Percentiles rank a stretch among this genome's conserved stretches.
Conservation (phyloP, 1,139 yeast species). For the Lodderomyces beijingensis region DNA sequence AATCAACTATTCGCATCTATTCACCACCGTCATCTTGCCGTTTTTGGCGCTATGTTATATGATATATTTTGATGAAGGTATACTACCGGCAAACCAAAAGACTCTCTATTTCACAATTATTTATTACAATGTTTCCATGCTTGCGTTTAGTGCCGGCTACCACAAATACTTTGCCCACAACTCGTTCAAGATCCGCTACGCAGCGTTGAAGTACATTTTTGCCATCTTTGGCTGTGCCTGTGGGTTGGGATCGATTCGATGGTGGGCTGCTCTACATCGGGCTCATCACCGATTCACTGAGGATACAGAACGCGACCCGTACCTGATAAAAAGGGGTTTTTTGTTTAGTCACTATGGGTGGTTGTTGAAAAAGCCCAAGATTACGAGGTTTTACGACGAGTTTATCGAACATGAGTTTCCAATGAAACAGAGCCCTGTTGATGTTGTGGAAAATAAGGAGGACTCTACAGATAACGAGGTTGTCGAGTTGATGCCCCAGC, state of each 20-base stretch:
- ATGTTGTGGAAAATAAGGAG: slow-evolving; percentile 6
- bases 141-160: slow-evolving; percentile 42
- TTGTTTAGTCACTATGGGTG: slow-evolving; percentile 64
- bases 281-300: slow-evolving; percentile 66
- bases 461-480: slow-evolving; percentile 2
- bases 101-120: slow-evolving; percentile 30
- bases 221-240: slow-evolving; percentile 55
- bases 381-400: slow-evolving; percentile 28
- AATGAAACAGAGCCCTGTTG: slow-evolving; percentile 8
- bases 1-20: slow-evolving; percentile 28
- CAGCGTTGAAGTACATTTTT: slow-evolving; percentile 37
- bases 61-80: slow-evolving; percentile 13
- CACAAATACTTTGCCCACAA: slow-evolving; percentile 54
- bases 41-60: slow-evolving; percentile 22
- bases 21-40: slow-evolving; percentile 34
- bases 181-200: slow-evolving; percentile 39
- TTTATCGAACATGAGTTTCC: slow-evolving; percentile 44
- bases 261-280: slow-evolving; percentile 65
- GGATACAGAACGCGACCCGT: slow-evolving; percentile 67
- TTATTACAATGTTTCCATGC: slow-evolving; percentile 36
- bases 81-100: slow-evolving; percentile 21
- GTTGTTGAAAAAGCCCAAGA: slow-evolving; percentile 51
- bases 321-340: slow-evolving; percentile 55
- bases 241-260: slow-evolving; percentile 58
- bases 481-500: slow-evolving; percentile 3